phyloP scores from a whole-genome alignment of 208 protist genomes.

The Acanthamoeba triangularis region DNA sequence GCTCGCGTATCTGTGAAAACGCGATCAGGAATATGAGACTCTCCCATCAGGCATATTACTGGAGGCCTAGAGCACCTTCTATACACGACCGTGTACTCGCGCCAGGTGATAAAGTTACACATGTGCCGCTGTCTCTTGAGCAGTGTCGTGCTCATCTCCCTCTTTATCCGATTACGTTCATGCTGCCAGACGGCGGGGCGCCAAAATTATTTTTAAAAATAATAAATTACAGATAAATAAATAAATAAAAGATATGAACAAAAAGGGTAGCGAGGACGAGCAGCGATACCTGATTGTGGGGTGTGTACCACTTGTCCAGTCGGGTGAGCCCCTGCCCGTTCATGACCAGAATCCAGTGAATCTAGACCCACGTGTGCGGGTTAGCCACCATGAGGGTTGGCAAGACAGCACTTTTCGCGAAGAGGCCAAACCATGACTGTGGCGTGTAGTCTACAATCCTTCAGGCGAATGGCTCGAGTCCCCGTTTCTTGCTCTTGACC shows the following conservation, averaged over 20 bases:
- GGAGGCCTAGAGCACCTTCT: neutral
- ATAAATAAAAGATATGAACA: too few species aligned
- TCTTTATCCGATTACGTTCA: slow-evolving; percentile 31
- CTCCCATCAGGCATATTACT: too few species aligned
- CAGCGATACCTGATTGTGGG: slow-evolving; percentile 95
- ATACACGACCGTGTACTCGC: slow-evolving; percentile 58
- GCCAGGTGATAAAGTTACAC: slow-evolving; percentile 67
- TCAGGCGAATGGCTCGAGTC: too few species aligned
- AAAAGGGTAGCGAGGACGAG: slow-evolving; percentile 75
- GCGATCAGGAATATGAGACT: neutral
- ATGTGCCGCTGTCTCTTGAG: neutral
- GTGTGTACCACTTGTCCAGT: slow-evolving; percentile 98
- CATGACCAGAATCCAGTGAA: slow-evolving; percentile 99
- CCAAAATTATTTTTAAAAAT: too few species aligned
- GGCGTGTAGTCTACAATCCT: too few species aligned
- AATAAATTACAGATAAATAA: neutral
- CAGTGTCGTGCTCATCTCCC: slow-evolving; percentile 14
- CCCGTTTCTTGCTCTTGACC: too few species aligned
- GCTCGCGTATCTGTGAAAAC: slow-evolving; percentile 96
- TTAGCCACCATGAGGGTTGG: too few species aligned
- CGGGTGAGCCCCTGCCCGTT: slow-evolving; percentile 99
- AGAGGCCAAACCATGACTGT: too few species aligned
- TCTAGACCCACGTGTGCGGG: slow-evolving; percentile 86
- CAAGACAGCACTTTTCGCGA: too few species aligned
- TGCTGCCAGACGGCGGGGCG: neutral